Evolutionary conservation across 2,329 filamentous ascomycete species (phyloP).

Genomic region (Xylogone sp.): DNA sequence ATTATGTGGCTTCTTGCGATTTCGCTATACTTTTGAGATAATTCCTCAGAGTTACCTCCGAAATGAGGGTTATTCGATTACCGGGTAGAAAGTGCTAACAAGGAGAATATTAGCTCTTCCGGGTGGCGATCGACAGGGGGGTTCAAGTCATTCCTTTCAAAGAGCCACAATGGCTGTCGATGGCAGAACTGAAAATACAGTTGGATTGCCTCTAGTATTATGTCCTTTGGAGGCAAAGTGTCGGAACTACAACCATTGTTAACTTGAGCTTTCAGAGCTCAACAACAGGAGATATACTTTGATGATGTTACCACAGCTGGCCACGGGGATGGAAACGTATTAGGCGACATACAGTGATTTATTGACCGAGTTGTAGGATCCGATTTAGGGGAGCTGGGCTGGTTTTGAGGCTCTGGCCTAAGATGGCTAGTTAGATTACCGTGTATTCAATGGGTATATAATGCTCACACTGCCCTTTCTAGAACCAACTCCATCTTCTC

Average conservation of each 20-base stretch:
- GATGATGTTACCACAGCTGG: background rate
- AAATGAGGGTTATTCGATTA: slow-evolving; percentile 26
- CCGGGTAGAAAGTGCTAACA: slow-evolving; percentile 29
- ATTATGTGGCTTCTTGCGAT: slow-evolving; percentile 16
- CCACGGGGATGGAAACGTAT: background rate
- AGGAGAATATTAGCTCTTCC: slow-evolving; percentile 30
- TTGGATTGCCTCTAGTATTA: slow-evolving; percentile 24
- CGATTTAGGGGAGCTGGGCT: background rate
- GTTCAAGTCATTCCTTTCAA: slow-evolving; percentile 29
- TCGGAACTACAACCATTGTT: slow-evolving; percentile 10
- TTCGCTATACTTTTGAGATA: slow-evolving; percentile 12
- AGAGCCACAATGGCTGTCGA: slow-evolving; percentile 33
- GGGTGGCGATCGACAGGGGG: slow-evolving; percentile 23
- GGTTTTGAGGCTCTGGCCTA: background rate
- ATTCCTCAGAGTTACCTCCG: slow-evolving; percentile 5
- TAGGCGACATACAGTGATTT: background rate
- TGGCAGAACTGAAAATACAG: slow-evolving; percentile 34
- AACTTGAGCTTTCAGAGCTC: background rate
- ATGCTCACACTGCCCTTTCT: slow-evolving; percentile 6
- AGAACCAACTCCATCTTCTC: slow-evolving; percentile 11
- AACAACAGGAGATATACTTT: background rate
- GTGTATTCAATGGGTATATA: background rate
- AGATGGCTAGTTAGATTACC: background rate
- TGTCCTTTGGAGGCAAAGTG: slow-evolving; percentile 19
- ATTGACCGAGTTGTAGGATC: background rate